Evolutionary conservation across 345 rosid species (phyloP).

Genomic region (Lagerstroemia speciosa): DNA sequence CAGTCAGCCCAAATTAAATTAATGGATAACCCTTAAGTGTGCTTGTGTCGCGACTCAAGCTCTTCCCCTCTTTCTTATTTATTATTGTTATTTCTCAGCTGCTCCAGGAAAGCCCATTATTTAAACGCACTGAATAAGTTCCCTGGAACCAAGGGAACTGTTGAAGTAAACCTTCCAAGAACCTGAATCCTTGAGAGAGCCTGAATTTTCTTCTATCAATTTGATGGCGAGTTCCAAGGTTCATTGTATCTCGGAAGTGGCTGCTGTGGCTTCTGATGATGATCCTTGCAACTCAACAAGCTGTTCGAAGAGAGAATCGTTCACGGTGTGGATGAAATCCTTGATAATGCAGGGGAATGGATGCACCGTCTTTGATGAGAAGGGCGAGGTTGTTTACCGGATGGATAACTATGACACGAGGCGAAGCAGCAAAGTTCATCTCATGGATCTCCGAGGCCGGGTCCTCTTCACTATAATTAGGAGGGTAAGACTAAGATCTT

Average conservation of each 20-base stretch:
- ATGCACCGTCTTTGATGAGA: slow-evolving; percentile 32
- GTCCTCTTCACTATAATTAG: slow-evolving; percentile 30
- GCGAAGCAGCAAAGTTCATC: slow-evolving; percentile 23
- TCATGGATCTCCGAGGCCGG: slow-evolving; percentile 41
- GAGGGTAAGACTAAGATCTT: too few species aligned
- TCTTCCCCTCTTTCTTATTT: neutral
- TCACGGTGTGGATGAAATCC: slow-evolving; percentile 49
- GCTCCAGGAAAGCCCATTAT: too few species aligned
- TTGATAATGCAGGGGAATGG: slow-evolving; percentile 34
- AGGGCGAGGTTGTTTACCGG: slow-evolving; percentile 33
- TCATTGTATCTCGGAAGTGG: neutral
- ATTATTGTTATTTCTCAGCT: too few species aligned
- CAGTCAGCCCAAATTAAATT: neutral
- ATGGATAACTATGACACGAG: slow-evolving; percentile 37
- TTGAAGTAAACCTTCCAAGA: neutral
- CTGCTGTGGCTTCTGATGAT: neutral
- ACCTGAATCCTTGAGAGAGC: too few species aligned
- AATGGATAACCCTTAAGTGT: neutral
- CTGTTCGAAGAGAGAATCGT: slow-evolving; percentile 23
- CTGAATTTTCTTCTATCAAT: neutral
- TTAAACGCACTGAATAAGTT: neutral
- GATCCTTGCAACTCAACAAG: slow-evolving; percentile 13
- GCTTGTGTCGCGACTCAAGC: neutral
- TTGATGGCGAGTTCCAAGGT: slow-evolving; percentile 7
- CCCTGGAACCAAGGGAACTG: neutral